Conservation (phyloP, 78 protist species). For the Mantamonas sphyraenae region DNA sequence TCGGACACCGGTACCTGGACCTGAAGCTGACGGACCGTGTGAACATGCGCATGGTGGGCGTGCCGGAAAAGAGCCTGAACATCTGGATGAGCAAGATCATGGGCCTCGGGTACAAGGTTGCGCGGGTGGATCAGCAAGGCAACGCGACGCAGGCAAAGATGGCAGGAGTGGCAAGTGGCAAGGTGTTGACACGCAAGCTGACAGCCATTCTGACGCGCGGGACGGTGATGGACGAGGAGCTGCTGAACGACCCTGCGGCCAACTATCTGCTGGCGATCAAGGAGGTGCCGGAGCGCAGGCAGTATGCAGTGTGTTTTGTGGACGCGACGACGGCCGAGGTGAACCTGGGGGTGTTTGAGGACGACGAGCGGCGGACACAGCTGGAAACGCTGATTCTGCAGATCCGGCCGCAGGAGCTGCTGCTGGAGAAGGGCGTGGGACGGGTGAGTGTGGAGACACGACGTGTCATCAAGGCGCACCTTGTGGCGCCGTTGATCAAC, state of each 20-base stretch:
- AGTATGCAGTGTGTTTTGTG: conserved; percentile 47
- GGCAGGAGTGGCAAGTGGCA: not conserved
- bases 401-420: conserved; percentile 23
- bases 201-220: not conserved
- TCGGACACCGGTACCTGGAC: conserved; percentile 58
- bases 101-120: conserved; percentile 48
- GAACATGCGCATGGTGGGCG: conserved; percentile 67
- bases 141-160: not conserved
- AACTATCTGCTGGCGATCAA: conserved; percentile 40
- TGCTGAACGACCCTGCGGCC: conserved; percentile 16
- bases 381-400: conserved; percentile 25
- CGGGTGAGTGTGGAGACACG: too few relatives aligned
- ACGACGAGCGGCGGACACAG: conserved; percentile 8
- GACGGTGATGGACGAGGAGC: conserved; percentile 15
- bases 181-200: not conserved
- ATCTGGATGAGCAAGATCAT: conserved; percentile 65
- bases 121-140: conserved; percentile 56
- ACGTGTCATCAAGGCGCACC: too few relatives aligned
- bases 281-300: conserved; percentile 4
- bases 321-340: conserved; percentile 54
- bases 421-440: conserved; percentile 1
- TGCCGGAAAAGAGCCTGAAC: conserved; percentile 57
- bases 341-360: not conserved
- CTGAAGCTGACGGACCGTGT: conserved; percentile 69
- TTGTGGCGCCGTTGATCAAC: not conserved